Base-by-base conservation (phyloP, 2,329 filamentous ascomycete genomes). In the Lachnellula subtilissima region DNA sequence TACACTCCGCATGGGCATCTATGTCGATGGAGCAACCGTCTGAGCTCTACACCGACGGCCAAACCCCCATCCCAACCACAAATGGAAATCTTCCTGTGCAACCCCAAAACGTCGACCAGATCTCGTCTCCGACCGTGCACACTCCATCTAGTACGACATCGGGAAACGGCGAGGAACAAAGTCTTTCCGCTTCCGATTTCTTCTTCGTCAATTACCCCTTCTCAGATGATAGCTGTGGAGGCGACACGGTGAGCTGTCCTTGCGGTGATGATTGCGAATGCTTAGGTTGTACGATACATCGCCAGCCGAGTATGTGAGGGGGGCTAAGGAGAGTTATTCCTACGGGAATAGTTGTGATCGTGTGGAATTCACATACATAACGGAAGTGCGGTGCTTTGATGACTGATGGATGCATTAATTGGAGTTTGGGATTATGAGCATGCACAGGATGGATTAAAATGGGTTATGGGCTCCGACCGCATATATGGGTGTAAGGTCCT, bases 191-290 rank as follows among this genome's bases (percentile, higher is more conserved):
- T 1, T 75, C 72, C 51, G 79, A 84, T 65, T 85, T 80, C 70
- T 78, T 84, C 65, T 85, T 85, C 62, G 81, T 85, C 55, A 78
- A 76, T 53, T 79, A 84, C 59, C 75, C 78, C 2, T 78, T 76
- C 54, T 67, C 60, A 15, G 70, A 71, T 4, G 74, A 77, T 23
- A 67, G 70, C 1, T 83, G 80, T 64, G 74, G 73, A 0, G 80
- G 80, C 2, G 76, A 78, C 55, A 72, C 73, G 55, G 71, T 74
- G 12, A 76, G 73, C 42, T 85, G 82, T 64, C 79, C 77, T 0
- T 85, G 82, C 54, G 81, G 82, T 8, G 80, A 84, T 56, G 80
- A 82, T 58, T 85, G 82, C 55, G 72, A 78, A 58, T 85, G 82
- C 61, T 69, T 83, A 2, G 81, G 81, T 4, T 84, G 82, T 60